Evolutionary conservation across 352 stramenopile genomes (phyloP).

Genomic region (Phytophthora crassamura): DNA sequence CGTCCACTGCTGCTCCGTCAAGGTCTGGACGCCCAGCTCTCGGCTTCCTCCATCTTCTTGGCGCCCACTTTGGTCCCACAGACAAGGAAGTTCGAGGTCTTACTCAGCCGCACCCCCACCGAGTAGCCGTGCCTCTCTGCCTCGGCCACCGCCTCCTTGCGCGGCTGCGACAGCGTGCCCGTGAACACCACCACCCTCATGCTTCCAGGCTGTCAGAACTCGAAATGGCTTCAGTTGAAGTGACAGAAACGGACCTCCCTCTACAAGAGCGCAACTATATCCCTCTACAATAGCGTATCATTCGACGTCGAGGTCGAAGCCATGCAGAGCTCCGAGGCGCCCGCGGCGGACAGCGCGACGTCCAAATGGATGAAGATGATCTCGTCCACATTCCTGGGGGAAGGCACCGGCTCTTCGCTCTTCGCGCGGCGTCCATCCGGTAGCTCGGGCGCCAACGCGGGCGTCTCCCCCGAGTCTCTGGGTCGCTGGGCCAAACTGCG

Average conservation of each 20-base stretch:
- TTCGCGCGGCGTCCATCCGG: slow-evolving; percentile 45
- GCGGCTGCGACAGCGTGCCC: slow-evolving; percentile 52
- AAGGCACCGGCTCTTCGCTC: slow-evolving; percentile 44
- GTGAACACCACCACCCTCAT: slow-evolving; percentile 56
- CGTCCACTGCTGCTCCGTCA: slow-evolving; percentile 53
- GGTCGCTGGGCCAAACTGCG: slow-evolving; percentile 26
- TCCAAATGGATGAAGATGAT: slow-evolving; percentile 88
- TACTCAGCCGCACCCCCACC: slow-evolving; percentile 44
- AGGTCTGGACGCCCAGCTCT: slow-evolving; percentile 40
- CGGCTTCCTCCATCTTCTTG: slow-evolving; percentile 59
- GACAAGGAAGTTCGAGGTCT: slow-evolving; percentile 55
- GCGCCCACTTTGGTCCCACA: slow-evolving; percentile 55
- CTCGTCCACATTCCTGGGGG: slow-evolving; percentile 79
- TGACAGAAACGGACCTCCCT: not conserved
- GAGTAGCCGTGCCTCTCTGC: slow-evolving; percentile 48
- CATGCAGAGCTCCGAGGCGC: slow-evolving; percentile 31
- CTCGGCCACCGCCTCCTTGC: slow-evolving; percentile 42
- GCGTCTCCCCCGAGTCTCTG: slow-evolving; percentile 19
- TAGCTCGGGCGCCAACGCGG: not conserved
- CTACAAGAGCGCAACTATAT: not conserved
- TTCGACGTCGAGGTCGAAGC: not conserved
- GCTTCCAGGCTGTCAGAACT: no score
- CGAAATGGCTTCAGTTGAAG: slow-evolving; percentile 8
- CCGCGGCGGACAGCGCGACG: slow-evolving; percentile 50
- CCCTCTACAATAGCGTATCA: not conserved